Percentiles rank a stretch among this genome's conserved stretches.
These are phyloP conservation scores for Hsuehochloa calcarea DNA, from an alignment of 176 grass and related monocot genomes.

Conservation along the genomic window DNA sequence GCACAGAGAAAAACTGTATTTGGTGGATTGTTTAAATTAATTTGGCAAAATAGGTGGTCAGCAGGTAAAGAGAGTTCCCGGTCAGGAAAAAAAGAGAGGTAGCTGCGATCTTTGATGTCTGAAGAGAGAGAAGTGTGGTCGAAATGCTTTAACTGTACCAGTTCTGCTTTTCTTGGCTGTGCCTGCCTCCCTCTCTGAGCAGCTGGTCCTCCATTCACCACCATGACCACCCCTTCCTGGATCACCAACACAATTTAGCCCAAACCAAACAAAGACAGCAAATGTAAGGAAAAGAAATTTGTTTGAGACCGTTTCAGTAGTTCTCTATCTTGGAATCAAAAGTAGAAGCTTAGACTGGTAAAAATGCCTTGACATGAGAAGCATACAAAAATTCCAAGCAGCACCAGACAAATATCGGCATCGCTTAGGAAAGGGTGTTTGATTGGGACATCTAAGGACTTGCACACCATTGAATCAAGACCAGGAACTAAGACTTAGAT, in stretches of 20 bases:
- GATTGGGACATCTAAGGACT: constrained; percentile 44
- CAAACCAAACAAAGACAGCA: constrained; percentile 21
- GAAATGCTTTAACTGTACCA: constrained; percentile 70
- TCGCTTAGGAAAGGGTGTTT: constrained; percentile 33
- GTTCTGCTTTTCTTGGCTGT: constrained; percentile 90
- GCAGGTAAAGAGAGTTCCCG: not conserved
- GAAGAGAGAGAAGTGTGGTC: constrained; percentile 38
- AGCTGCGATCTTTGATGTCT: constrained; percentile 45
- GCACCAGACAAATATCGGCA: constrained; percentile 38
- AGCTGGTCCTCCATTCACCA: constrained; percentile 67
- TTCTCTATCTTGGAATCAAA: constrained; percentile 37
- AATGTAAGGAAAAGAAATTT: constrained; percentile 25
- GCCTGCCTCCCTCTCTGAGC: constrained; percentile 70
- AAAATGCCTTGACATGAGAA: constrained; percentile 25
- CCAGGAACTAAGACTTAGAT: constrained; percentile 4
- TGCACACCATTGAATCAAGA: not conserved
- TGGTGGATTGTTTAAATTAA: constrained; percentile 1
- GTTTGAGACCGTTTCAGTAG: constrained; percentile 36
- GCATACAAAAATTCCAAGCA: constrained; percentile 33
- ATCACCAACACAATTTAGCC: constrained; percentile 34
- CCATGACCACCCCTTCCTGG: constrained; percentile 43
- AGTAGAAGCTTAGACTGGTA: constrained; percentile 31
- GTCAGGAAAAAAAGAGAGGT: constrained; percentile 19
- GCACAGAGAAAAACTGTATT: not conserved
- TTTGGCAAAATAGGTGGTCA: constrained; percentile 34